These are phyloP conservation scores for Paecilomyces sp. DNA, from an alignment of 2,329 filamentous ascomycete genomes.

Conservation along the genomic window DNA sequence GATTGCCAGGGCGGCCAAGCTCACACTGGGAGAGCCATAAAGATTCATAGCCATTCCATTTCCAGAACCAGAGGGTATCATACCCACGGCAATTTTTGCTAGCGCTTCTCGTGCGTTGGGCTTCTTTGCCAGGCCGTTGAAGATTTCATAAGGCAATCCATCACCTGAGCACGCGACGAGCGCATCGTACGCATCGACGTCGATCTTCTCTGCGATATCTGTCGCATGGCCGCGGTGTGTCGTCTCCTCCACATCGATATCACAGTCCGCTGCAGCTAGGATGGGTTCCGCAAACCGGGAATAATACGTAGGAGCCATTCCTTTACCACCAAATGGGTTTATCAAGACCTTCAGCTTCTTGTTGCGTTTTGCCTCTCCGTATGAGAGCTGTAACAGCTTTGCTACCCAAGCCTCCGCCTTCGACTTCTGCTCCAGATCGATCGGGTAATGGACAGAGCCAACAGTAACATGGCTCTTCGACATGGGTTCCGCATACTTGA, in stretches of 20 bases:
- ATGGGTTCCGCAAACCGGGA: conserved; percentile 69
- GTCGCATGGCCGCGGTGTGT: conserved; percentile 67
- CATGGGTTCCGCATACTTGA: conserved; percentile 62
- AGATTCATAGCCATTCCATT: conserved; percentile 91
- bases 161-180: conserved; percentile 88
- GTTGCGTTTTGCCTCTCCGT: conserved; percentile 57
- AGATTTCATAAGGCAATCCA: conserved; percentile 84
- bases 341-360: conserved; percentile 83
- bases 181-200: conserved; percentile 75
- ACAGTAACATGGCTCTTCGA: conserved; percentile 56
- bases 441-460: conserved; percentile 54
- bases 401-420: conserved; percentile 56
- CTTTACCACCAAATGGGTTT: conserved; percentile 85
- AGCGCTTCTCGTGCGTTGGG: conserved; percentile 68
- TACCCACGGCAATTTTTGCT: conserved; percentile 68
- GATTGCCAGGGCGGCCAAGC: conserved; percentile 70
- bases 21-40: conserved; percentile 70
- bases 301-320: conserved; percentile 67
- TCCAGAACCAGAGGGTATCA: conserved; percentile 86
- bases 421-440: conserved; percentile 46
- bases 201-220: conserved; percentile 66
- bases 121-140: conserved; percentile 80
- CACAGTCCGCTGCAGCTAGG: conserved; percentile 72
- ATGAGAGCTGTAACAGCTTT: conserved; percentile 61
- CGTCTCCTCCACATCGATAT: conserved; percentile 67